Evolutionary conservation across 2,329 filamentous ascomycete genomes (phyloP), one percentile per base, ranked within the genome.

Genomic region (Capronia americana): DNA sequence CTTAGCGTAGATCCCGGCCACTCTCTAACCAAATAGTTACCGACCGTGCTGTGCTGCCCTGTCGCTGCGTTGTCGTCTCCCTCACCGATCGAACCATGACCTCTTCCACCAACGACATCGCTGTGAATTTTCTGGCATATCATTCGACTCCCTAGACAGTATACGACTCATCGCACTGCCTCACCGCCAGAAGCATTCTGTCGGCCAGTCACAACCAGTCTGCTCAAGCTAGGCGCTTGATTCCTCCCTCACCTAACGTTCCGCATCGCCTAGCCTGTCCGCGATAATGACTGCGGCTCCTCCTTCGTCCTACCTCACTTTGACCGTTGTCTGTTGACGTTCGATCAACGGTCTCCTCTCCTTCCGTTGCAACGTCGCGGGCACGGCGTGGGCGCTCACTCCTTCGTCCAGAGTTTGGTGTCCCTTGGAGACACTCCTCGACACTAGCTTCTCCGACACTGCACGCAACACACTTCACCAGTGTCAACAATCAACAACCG

Each of bases 241-340:
- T 32, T 59, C 50, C 17, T 26, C 57, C 57, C 57, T 62, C 11
- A 54, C 54, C 38, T 51, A 17, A 57, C 14, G 46, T 38, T 61
- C 61, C 34, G 8, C 50, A 28, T 30, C 56, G 20, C 32, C 57
- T 46, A 24, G 32, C 54, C 14, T 11, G 24, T 26, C 41, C 59
- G 58, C 66, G 55, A 53, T 61, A 50, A 68, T 68, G 68, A 67
- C 54, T 48, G 63, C 65, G 57, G 66, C 46, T 57, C 60, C 63
- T 61, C 63, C 51, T 55, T 28, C 48, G 51, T 46, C 56, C 53
- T 57, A 57, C 58, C 60, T 64, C 30, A 66, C 28, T 57, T 64
- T 51, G 50, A 62, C 55, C 62, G 65, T 63, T 66, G 54, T 68
- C 57, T 70, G 65, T 70, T 70, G 63, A 69, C 66, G 53, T 58